Evolutionary conservation across 805 yeast species (phyloP), one percentile per base, ranked within the genome.

Genomic region (Lipomyces kockii): DNA sequence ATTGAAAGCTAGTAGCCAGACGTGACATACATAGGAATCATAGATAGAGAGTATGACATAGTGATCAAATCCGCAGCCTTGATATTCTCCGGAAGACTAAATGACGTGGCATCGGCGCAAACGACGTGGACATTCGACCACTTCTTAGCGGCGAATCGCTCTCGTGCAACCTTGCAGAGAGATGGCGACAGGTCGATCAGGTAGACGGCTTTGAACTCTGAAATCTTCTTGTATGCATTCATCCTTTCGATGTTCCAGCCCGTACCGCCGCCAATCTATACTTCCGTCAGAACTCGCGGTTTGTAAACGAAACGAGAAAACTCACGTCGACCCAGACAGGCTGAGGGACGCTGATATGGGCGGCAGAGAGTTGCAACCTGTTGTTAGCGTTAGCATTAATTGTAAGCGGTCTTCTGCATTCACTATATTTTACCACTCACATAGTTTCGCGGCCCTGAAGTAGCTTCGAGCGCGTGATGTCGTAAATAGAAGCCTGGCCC

Each of bases 181-280:
- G 93, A 89, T 7, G 93, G 90, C 0, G 93, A 89, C 66, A 90
- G 81, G 76, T 90, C 97, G 59, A 90, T 86, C 64, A 90, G 82
- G 74, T 89, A 89, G 60, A 90, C 83, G 14, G 89, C 89, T 71
- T 84, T 83, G 78, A 90, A 91, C 14, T 86, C 82, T 60, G 84
- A 78, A 58, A 86, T 79, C 55, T 80, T 75, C 53, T 49, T 63
- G 65, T 52, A 66, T 35, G 46, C 54, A 75, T 88, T 81, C 96
- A 90, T 90, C 73, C 84, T 83, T 78, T 90, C 95, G 73, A 90
- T 88, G 78, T 90, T 90, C 78, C 87, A 83, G 59, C 96, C 97
- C 5, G 97, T 90, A 29, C 97, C 97, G 39, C 96, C 96, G 61
- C 96, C 97, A 74, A 91, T 84, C 64, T 64, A 37, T 11, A 32